phyloP scores from a whole-genome alignment of 1,284 basidiomycete genomes.

The Sanghuangporus weigelae region DNA sequence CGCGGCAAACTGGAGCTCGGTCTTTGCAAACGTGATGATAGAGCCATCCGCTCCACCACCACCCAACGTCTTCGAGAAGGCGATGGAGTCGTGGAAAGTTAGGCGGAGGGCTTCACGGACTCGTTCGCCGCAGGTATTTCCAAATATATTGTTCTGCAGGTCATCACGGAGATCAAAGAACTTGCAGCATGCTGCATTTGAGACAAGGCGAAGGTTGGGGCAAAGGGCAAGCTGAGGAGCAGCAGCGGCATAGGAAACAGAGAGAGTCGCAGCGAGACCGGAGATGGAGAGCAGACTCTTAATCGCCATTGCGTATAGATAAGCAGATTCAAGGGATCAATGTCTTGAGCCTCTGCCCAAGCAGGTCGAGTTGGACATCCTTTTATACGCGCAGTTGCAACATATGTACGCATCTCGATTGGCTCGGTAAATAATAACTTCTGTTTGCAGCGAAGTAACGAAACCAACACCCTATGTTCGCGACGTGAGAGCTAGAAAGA shows the following conservation, averaged over 20 bases:
- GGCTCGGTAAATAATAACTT: background rate
- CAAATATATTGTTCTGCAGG: conserved; percentile 27
- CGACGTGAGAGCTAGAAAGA: background rate
- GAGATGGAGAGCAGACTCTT: background rate
- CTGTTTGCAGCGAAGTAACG: background rate
- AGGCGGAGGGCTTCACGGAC: conserved; percentile 14
- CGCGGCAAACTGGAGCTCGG: conserved; percentile 25
- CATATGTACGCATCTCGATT: background rate
- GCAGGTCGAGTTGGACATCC: background rate
- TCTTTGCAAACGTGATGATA: conserved; percentile 30
- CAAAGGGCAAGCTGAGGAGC: conserved; percentile 30
- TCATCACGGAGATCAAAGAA: conserved; percentile 34
- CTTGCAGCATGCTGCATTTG: conserved; percentile 35
- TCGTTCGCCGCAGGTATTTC: conserved; percentile 7
- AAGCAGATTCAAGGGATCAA: background rate
- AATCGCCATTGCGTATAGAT: conserved; percentile 9
- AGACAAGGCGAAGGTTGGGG: conserved; percentile 31
- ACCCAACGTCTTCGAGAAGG: conserved; percentile 26
- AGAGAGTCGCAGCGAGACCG: background rate
- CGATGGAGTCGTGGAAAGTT: conserved; percentile 38
- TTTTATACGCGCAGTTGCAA: background rate
- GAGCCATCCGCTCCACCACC: conserved; percentile 34
- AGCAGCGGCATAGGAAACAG: conserved; percentile 23
- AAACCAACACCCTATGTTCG: background rate
- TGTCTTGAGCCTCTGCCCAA: background rate